A percentile compares a stretch with the other conserved stretches of the same genome.
Evolutionary conservation across 495 filamentous ascomycete species (phyloP).

Genomic region (Talaromyces ruber): DNA sequence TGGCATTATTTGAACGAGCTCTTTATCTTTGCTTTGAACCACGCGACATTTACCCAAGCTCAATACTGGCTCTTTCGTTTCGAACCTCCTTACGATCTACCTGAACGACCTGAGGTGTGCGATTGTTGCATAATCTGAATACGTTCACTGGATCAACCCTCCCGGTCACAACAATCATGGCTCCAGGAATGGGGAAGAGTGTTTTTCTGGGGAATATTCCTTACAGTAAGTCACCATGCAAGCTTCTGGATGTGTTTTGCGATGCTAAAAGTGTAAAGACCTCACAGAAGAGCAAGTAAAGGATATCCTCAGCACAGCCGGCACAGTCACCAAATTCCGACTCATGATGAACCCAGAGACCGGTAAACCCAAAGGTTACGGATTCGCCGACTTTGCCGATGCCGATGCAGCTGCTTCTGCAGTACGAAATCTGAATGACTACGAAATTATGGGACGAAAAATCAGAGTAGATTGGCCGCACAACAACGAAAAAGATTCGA

Average conservation of each 20-base stretch:
- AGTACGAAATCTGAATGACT: constrained; percentile 90
- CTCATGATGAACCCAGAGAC: constrained; percentile 95
- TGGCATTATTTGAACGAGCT: neutral
- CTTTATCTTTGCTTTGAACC: neutral
- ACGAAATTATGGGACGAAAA: constrained; percentile 92
- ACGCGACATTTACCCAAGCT: neutral
- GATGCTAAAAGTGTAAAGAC: constrained; percentile 40
- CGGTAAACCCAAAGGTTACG: constrained; percentile 90
- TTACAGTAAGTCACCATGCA: constrained; percentile 37
- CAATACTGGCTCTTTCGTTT: neutral
- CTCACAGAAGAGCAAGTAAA: constrained; percentile 91
- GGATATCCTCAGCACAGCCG: constrained; percentile 80
- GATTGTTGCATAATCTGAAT: no score
- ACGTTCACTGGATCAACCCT: no score
- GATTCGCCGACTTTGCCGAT: constrained; percentile 90
- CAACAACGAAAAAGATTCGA: constrained; percentile 72
- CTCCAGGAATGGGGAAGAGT: constrained; percentile 48
- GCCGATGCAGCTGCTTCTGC: constrained; percentile 86
- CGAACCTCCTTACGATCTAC: neutral
- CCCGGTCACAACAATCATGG: constrained; percentile 31
- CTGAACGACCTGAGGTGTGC: neutral
- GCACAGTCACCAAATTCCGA: constrained; percentile 85
- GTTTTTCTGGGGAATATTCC: constrained; percentile 86
- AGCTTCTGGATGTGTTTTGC: neutral
- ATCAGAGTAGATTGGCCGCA: constrained; percentile 92